Percentiles rank a stretch among this genome's conserved stretches.
These are phyloP conservation scores for Clavaria fumosa DNA, from an alignment of 768 basidiomycete species.

Conservation along the genomic window DNA sequence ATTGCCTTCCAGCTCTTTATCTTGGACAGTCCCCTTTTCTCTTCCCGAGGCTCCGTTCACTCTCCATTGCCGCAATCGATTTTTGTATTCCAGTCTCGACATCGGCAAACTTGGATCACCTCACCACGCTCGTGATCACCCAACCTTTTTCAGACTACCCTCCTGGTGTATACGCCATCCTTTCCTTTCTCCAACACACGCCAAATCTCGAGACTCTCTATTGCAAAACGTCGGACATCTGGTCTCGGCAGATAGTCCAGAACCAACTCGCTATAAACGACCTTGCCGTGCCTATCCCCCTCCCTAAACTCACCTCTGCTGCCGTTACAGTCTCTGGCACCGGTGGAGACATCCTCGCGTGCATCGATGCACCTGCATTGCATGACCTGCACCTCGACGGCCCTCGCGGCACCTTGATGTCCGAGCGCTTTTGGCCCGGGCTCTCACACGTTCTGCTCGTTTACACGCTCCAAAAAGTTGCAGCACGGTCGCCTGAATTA, in stretches of 20 bases:
- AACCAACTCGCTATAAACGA: neutral
- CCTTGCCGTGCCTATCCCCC: neutral
- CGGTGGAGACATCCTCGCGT: slow-evolving; percentile 2
- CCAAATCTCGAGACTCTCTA: slow-evolving; percentile 6
- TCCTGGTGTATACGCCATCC: neutral
- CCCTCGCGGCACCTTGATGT: neutral
- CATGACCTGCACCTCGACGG: slow-evolving; percentile 6
- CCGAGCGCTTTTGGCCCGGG: neutral
- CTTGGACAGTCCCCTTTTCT: neutral
- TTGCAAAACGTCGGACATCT: slow-evolving; percentile 2
- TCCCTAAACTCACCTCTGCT: slow-evolving; percentile 4
- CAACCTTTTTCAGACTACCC: neutral
- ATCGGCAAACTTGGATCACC: neutral
- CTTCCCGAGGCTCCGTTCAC: neutral
- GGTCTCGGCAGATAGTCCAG: neutral
- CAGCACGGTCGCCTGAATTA: neutral
- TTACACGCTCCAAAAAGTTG: neutral
- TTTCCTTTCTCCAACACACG: slow-evolving; percentile 4
- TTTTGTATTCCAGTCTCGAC: neutral
- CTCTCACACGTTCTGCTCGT: neutral
- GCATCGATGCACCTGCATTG: slow-evolving; percentile 6
- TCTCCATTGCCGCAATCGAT: neutral
- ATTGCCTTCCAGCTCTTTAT: no score
- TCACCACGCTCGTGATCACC: neutral
- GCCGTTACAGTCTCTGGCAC: slow-evolving; percentile 5